Evolutionary conservation across 75 land plant species (phyloP), one percentile per base, ranked within the genome.

Genomic region (Cunninghamia lanceolata): DNA sequence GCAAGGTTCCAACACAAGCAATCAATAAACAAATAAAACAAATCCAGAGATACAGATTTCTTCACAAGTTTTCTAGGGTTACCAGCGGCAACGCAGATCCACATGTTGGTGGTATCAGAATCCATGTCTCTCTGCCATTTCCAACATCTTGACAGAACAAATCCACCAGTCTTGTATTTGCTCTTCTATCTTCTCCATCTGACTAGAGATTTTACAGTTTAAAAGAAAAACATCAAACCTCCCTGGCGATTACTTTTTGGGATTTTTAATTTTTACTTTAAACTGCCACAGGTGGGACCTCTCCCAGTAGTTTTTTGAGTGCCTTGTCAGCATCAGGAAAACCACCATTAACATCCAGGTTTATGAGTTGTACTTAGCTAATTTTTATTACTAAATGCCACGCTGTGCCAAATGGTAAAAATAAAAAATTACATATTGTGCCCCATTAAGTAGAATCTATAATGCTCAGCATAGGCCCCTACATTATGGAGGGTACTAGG

Each of bases 1-100:
- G 75, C 75, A 73, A 73, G 75, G 75, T 73, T 73, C 75, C 75
- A 73, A 73, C 75, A 73, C 75, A 73, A 73, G 75, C 36, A 30
- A 73, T 73, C 75, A 73, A 73, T 73, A 73, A 73, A 34, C 75
- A 73, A 73, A 73, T 73, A 34, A 73, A 73, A 73, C 75, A 73
- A 73, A 73, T 73, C 36, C 36, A 73, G 9, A 73, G 36, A 73
- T 34, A 4, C 75, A 32, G 75, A 73, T 73, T 9, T 25, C 34
- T 0, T 73, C 36, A 73, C 35, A 73, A 10, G 34, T 34, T 34
- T 73, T 11, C 3, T 3, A 34, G 16, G n/a, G 7, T 63, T 28
- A 63, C 68, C 68, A 32, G 75, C 15, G 75, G 74, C 28, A 70
- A 10, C 13, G 36, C 75, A 73, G 75, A 73, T 34, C 36, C 75